These are phyloP conservation scores for Paratinospora sagittata DNA, from an alignment of 164 flowering plant species.

Conservation along the genomic window DNA sequence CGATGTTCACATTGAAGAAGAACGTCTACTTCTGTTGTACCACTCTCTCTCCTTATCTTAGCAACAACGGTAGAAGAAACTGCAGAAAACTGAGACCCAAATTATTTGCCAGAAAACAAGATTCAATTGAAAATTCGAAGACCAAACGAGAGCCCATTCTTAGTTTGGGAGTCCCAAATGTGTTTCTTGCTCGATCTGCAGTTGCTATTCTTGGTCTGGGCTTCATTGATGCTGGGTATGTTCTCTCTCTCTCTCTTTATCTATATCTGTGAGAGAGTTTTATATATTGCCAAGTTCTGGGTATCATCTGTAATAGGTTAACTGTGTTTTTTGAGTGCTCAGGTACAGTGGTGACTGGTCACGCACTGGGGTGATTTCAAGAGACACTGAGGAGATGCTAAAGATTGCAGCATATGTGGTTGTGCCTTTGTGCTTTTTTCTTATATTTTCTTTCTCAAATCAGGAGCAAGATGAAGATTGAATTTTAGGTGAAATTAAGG, in stretches of 20 bases:
- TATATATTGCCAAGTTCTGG: no score
- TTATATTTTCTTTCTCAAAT: conserved; percentile 34
- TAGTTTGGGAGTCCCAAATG: conserved; percentile 32
- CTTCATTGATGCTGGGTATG: conserved; percentile 83
- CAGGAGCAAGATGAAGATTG: conserved; percentile 21
- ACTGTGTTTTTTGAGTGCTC: conserved; percentile 5
- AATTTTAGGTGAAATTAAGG: not conserved
- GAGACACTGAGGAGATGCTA: conserved; percentile 56
- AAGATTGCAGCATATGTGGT: conserved; percentile 64
- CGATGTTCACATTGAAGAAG: conserved; percentile 30
- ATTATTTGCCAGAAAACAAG: conserved; percentile 30
- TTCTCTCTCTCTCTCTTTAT: conserved; percentile 3
- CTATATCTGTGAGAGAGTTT: no score
- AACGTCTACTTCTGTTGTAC: not conserved
- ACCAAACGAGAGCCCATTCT: conserved; percentile 21
- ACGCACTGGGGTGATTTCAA: conserved; percentile 77
- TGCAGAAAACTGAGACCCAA: not conserved
- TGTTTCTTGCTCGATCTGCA: conserved; percentile 41
- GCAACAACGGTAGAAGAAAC: not conserved
- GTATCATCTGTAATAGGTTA: no score
- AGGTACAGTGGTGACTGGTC: conserved; percentile 97
- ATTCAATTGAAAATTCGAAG: conserved; percentile 20
- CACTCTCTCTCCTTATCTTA: conserved; percentile 14
- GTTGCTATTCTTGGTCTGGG: conserved; percentile 63
- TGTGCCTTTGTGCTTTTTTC: conserved; percentile 56